Conservation (phyloP, 371 early-diverging fungal species). For the Mucor circinelloides region DNA sequence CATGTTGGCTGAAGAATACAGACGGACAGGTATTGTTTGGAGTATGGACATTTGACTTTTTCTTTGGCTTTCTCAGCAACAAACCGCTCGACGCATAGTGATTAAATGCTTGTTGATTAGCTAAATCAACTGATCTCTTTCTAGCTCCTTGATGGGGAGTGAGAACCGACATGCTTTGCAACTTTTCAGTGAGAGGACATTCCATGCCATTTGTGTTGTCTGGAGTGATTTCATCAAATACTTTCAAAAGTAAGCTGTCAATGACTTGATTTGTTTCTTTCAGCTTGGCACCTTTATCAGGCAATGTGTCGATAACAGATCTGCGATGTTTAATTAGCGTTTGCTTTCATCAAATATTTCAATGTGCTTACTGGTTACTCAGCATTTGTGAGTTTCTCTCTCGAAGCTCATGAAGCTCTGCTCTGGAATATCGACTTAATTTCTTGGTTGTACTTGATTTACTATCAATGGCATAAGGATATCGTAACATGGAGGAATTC, state of each 20-base stretch:
- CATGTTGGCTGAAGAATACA: not conserved
- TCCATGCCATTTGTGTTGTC: slow-evolving; percentile 12
- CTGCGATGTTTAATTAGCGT: not conserved
- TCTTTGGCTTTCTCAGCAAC: slow-evolving; percentile 12
- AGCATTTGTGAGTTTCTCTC: slow-evolving; percentile 21
- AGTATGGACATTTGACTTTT: slow-evolving; percentile 6
- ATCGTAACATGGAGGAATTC: not conserved
- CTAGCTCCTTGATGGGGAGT: slow-evolving; percentile 28
- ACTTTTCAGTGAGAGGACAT: slow-evolving; percentile 22
- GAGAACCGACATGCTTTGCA: slow-evolving; percentile 22
- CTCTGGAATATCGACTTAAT: slow-evolving; percentile 13
- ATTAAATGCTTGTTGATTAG: slow-evolving; percentile 21
- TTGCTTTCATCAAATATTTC: not conserved
- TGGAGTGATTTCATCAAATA: slow-evolving; percentile 6
- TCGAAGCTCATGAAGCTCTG: slow-evolving; percentile 15
- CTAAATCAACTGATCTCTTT: slow-evolving; percentile 28
- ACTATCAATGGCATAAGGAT: slow-evolving; percentile 4
- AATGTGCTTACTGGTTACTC: slow-evolving; percentile 15
- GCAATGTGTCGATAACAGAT: slow-evolving; percentile 18
- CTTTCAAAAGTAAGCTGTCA: slow-evolving; percentile 10
- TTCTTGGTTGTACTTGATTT: slow-evolving; percentile 6
- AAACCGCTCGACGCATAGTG: slow-evolving; percentile 13
- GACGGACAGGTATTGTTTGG: slow-evolving; percentile 8
- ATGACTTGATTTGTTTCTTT: slow-evolving; percentile 25
- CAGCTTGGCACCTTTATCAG: slow-evolving; percentile 27